A percentile compares a stretch with the other conserved stretches of the same genome.
Evolutionary conservation across 108 stramenopile species (phyloP).

Genomic region (Chaetoceros tenuissimus): DNA sequence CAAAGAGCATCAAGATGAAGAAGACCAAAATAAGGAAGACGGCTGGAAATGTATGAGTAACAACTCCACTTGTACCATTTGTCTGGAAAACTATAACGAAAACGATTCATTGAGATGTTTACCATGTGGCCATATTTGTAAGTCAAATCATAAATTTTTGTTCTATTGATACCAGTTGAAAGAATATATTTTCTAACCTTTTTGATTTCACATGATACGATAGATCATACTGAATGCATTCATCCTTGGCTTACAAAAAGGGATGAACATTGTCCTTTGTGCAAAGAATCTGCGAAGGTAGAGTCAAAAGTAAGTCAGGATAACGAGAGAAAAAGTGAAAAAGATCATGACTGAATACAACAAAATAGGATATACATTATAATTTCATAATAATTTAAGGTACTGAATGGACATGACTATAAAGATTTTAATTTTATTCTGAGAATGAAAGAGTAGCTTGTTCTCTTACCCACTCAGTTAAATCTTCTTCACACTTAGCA

Average conservation of each 20-base stretch:
- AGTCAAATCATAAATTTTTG: too few species aligned
- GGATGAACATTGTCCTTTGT: not conserved
- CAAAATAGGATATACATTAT: not conserved
- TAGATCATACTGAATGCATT: not conserved
- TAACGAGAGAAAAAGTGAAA: not conserved
- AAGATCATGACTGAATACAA: not conserved
- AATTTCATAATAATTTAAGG: not conserved
- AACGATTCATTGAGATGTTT: not conserved
- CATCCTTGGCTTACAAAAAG: not conserved
- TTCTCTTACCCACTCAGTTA: constrained; percentile 24
- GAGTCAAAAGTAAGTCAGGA: not conserved
- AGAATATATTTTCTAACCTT: too few species aligned
- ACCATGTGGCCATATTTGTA: not conserved
- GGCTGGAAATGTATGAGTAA: not conserved
- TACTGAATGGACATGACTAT: not conserved
- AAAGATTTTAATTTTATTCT: not conserved
- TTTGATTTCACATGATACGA: too few species aligned
- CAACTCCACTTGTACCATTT: not conserved
- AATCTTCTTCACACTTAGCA: constrained; percentile 29
- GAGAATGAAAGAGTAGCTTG: constrained; percentile 20
- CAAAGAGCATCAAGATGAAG: not conserved
- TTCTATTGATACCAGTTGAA: too few species aligned
- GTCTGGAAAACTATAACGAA: not conserved
- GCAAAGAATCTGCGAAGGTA: not conserved
- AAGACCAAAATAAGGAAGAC: not conserved